Evolutionary conservation across 2,329 filamentous ascomycete genomes (phyloP).

Genomic region (Colletotrichum godetiae): DNA sequence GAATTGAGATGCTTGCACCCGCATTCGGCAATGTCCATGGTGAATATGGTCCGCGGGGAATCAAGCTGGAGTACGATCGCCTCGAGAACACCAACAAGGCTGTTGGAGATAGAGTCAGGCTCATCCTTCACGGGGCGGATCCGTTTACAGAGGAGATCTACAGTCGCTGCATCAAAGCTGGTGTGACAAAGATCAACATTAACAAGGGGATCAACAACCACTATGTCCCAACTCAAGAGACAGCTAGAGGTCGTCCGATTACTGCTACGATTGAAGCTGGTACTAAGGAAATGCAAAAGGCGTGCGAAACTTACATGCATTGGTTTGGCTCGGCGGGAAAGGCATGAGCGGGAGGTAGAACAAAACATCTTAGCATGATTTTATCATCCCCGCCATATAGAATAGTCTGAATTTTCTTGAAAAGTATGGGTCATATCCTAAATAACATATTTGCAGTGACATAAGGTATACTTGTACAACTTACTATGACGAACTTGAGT

Average conservation of each 20-base stretch:
- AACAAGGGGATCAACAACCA: conserved; percentile 63
- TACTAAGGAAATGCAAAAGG: conserved; percentile 58
- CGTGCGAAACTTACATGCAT: conserved; percentile 59
- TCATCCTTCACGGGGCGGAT: conserved; percentile 61
- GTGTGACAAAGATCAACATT: conserved; percentile 62
- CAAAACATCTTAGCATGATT: not conserved
- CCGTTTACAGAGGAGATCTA: conserved; percentile 60
- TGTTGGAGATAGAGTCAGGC: conserved; percentile 49
- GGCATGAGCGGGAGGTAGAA: conserved; percentile 39
- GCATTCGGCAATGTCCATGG: conserved; percentile 84
- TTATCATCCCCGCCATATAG: too few relatives aligned
- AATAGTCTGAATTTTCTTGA: too few relatives aligned
- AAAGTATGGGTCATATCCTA: too few relatives aligned
- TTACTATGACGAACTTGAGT: not conserved
- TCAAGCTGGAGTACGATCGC: conserved; percentile 67
- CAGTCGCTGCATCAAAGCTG: conserved; percentile 54
- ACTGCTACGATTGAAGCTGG: conserved; percentile 53
- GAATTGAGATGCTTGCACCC: conserved; percentile 79
- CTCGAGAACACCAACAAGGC: not conserved
- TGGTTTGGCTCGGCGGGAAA: conserved; percentile 59
- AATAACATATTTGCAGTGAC: too few relatives aligned
- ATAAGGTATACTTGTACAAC: too few relatives aligned
- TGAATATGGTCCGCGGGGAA: conserved; percentile 74
- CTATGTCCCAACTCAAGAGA: not conserved
- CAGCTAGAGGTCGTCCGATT: not conserved